Percentiles rank a stretch among this genome's conserved stretches.
Evolutionary conservation across 2,329 filamentous ascomycete species (phyloP).

Genomic region (Nemania sp.): DNA sequence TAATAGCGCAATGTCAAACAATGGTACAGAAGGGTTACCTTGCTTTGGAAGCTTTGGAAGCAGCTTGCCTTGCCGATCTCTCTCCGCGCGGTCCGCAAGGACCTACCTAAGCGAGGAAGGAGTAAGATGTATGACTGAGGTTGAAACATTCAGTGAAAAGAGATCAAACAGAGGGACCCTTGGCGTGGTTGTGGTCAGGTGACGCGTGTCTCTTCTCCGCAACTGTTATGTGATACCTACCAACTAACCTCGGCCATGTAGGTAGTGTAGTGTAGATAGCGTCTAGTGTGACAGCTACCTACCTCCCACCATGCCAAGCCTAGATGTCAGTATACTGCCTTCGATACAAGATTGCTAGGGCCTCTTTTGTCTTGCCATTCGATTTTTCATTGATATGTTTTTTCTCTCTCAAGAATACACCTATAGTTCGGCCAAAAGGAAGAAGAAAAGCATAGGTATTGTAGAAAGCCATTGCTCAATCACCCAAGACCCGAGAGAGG

Average conservation of each 20-base stretch:
- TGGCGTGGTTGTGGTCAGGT: slow-evolving; percentile 20
- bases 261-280: neutral
- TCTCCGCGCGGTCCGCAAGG: slow-evolving; percentile 1
- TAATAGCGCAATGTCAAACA: slow-evolving; percentile 14
- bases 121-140: slow-evolving; percentile 12
- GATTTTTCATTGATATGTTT: too few species aligned
- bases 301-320: slow-evolving; percentile 11
- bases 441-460: slow-evolving; percentile 7
- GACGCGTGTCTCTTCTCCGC: slow-evolving; percentile 13
- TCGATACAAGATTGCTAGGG: neutral
- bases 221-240: slow-evolving; percentile 5
- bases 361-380: neutral
- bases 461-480: neutral
- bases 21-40: neutral
- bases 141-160: slow-evolving; percentile 10
- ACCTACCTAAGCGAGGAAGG: slow-evolving; percentile 21
- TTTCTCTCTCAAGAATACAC: too few species aligned
- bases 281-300: too few species aligned
- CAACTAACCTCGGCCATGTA: too few species aligned
- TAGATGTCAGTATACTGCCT: slow-evolving; percentile 11
- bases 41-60: neutral
- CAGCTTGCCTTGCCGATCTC: neutral
- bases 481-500: slow-evolving; percentile 2
- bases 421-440: slow-evolving; percentile 23
- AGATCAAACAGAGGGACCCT: slow-evolving; percentile 14